Evolutionary conservation across 768 basidiomycete genomes (phyloP).

Genomic region (Leccinum sublutescens): DNA sequence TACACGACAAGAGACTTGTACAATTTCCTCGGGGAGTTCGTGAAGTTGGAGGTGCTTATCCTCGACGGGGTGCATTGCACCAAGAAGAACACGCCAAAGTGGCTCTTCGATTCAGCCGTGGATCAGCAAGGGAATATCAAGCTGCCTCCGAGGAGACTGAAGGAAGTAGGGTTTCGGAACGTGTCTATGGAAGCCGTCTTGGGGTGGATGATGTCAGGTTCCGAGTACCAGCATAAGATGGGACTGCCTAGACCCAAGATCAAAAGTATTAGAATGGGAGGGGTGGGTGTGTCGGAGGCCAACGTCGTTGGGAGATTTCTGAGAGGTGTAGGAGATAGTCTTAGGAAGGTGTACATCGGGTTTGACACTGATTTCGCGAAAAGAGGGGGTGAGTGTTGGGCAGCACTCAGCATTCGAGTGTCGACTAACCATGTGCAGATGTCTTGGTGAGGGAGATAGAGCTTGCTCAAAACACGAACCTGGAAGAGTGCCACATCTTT

Average conservation of each 20-base stretch:
- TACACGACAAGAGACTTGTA: constrained; percentile 28
- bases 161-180: constrained; percentile 28
- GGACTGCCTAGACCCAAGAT: constrained; percentile 13
- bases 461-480: constrained; percentile 23
- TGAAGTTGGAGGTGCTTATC: constrained; percentile 26
- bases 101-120: constrained; percentile 8
- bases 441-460: constrained; percentile 27
- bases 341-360: constrained; percentile 29
- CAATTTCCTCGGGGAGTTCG: constrained; percentile 27
- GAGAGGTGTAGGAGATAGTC: constrained; percentile 16
- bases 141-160: constrained; percentile 20
- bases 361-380: constrained; percentile 32
- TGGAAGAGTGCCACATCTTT: constrained; percentile 33
- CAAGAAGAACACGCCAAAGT: constrained; percentile 15
- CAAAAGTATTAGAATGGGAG: constrained; percentile 28
- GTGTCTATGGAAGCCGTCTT: constrained; percentile 25
- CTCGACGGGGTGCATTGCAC: constrained; percentile 30
- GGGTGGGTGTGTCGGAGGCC: constrained; percentile 27
- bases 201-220: constrained; percentile 28
- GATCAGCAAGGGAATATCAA: constrained; percentile 11
- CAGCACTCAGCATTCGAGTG: too few relatives aligned
- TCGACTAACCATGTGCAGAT: constrained; percentile 21
- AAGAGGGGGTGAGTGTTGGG: constrained; percentile 26
- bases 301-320: constrained; percentile 27
- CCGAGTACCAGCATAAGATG: constrained; percentile 11